These are phyloP conservation scores for Mycena galericulata DNA, from an alignment of 768 basidiomycete species.

Conservation along the genomic window DNA sequence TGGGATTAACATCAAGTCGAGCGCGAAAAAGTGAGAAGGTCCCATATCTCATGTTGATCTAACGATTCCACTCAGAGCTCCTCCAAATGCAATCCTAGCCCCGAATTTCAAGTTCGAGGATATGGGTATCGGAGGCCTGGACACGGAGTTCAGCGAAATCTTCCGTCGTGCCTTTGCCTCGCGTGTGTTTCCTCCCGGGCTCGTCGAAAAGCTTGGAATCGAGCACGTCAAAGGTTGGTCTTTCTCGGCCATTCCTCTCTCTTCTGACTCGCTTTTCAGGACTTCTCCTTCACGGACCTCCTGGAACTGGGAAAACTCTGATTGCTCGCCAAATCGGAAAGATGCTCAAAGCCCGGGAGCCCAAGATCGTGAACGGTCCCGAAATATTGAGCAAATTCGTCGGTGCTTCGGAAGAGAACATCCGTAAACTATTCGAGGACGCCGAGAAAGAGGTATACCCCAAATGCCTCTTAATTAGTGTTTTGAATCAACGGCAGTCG, in stretches of 20 bases:
- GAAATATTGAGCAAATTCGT: constrained; percentile 98
- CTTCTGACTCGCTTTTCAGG: background rate
- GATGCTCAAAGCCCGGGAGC: constrained; percentile 98
- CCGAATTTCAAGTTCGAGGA: constrained; percentile 99
- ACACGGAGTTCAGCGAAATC: constrained; percentile 94
- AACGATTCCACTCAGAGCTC: constrained; percentile 62
- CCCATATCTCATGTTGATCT: constrained; percentile 5
- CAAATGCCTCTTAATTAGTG: background rate
- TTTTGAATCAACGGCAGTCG: background rate
- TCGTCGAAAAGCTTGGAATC: constrained; percentile 98
- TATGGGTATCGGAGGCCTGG: constrained; percentile 99
- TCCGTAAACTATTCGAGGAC: constrained; percentile 97
- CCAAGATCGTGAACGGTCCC: constrained; percentile 98
- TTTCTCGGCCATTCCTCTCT: background rate
- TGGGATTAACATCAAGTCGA: constrained; percentile 90
- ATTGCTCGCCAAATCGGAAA: constrained; percentile 99
- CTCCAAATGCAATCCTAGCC: constrained; percentile 94
- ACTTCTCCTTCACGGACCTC: constrained; percentile 94
- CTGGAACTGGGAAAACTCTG: constrained; percentile 98
- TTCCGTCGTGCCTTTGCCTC: constrained; percentile 99
- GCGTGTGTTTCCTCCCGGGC: constrained; percentile 96
- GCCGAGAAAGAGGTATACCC: constrained; percentile 90
- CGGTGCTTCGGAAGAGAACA: constrained; percentile 97
- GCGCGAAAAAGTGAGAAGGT: constrained; percentile 80
- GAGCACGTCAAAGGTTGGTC: constrained; percentile 93